Evolutionary conservation across 208 protist species (phyloP).

Genomic region (Leptomonas pyrrhocoris): DNA sequence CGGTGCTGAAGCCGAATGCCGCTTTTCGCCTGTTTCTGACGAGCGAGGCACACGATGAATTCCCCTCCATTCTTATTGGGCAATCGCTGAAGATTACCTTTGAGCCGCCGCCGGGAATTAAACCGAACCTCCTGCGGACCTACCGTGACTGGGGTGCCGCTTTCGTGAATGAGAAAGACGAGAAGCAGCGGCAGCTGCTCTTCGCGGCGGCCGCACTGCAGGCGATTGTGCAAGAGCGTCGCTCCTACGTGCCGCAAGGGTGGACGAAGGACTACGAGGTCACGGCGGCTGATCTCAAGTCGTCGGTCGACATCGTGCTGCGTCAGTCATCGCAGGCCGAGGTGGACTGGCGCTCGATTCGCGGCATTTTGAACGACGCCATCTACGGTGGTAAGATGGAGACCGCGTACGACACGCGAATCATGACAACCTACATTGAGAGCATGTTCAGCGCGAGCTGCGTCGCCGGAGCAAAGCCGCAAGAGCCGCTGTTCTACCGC

Average conservation of each 20-base stretch:
- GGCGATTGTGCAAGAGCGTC: conserved; percentile 96
- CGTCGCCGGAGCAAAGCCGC: conserved; percentile 61
- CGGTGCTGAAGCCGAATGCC: conserved; percentile 73
- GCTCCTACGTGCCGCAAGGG: conserved; percentile 97
- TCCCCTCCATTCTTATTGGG: conserved; percentile 95
- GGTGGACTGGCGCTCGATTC: conserved; percentile 92
- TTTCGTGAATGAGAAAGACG: conserved; percentile 62
- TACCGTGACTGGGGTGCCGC: conserved; percentile 85
- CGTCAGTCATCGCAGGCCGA: conserved; percentile 52
- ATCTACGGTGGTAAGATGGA: conserved; percentile 98
- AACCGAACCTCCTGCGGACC: conserved; percentile 95
- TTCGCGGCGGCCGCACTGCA: conserved; percentile 96
- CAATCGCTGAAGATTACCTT: conserved; percentile 96
- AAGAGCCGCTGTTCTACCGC: conserved; percentile 61
- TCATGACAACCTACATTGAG: conserved; percentile 92
- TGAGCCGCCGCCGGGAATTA: conserved; percentile 96
- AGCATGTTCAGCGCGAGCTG: conserved; percentile 86
- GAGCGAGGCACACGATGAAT: conserved; percentile 94
- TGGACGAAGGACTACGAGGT: conserved; percentile 98
- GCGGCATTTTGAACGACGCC: conserved; percentile 93
- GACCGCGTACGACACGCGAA: conserved; percentile 92
- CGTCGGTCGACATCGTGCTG: conserved; percentile 91
- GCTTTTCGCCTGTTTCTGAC: conserved; percentile 97
- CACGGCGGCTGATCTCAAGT: conserved; percentile 93
- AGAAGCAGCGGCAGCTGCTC: conserved; percentile 88